Base-by-base conservation (phyloP, 1,284 basidiomycete genomes). In the Austropuccinia psidii region DNA sequence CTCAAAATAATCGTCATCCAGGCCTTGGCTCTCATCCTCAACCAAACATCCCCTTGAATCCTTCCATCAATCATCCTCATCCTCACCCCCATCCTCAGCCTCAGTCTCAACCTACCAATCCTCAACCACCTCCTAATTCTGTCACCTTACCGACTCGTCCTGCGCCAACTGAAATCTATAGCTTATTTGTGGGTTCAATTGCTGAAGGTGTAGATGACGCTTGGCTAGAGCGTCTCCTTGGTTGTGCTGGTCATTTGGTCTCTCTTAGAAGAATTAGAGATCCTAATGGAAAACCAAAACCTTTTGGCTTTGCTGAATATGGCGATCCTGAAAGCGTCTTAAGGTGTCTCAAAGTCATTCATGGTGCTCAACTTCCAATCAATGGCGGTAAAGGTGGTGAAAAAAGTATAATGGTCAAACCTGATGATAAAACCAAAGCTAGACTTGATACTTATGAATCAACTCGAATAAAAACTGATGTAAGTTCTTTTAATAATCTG, bases 221-320 rank as follows among this genome's bases (percentile, higher is more conserved):
- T 7, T 78, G 77, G 76, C 75, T 80, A 47, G 78, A 79, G 47
- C 58, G 75, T 43, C 75, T 80, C 5, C 74, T 80, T n/a, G 76
- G 77, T 76, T 76, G 77, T 24, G 79, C 76, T 17, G 79, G 79
- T 29, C 74, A 76, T 19, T 74, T 79, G 17, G 58, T 79, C 8
- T 78, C 78, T 4, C 74, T 80, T 55, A 76, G 76, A 8, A 72
- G 79, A 19, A 75, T 77, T 35, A 55, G 73, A 37, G 77, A 76
- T 54, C 73, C 77, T 4, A 67, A 70, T 35, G 58, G 79, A 74
- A 33, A 75, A 74, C 52, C 79, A 57, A 78, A 78, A 43, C 74
- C 78, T 0, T 79, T 80, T 68, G 79, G 77, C 0, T 80, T 80
- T 57, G 79, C 78, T 37, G 79, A 80, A 45, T 80, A 79, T 62